Evolutionary conservation across 768 basidiomycete genomes (phyloP).

Genomic region (Amyloporia xantha): DNA sequence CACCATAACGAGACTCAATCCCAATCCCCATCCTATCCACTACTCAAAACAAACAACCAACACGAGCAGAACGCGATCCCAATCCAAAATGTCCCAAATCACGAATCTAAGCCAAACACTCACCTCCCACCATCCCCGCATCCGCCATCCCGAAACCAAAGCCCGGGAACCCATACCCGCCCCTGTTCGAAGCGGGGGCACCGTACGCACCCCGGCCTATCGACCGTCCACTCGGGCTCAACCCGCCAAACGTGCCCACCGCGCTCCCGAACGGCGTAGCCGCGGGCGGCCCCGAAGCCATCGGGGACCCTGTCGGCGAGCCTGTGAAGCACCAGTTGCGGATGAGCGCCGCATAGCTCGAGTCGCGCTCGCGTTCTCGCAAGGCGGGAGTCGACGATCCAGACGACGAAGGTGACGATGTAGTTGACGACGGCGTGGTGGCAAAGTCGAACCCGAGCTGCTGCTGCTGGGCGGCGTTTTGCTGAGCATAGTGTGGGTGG

Average conservation of each 20-base stretch:
- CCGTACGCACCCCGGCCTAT: no score
- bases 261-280: conserved; percentile 14
- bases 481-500: background rate
- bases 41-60: no score
- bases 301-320: background rate
- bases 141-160: conserved; percentile 19
- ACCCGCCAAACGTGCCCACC: conserved; percentile 11
- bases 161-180: conserved; percentile 22
- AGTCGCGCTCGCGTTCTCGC: no score
- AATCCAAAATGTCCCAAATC: background rate
- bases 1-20: background rate
- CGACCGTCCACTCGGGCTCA: no score
- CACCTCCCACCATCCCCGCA: conserved; percentile 24
- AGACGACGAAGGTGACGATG: conserved; percentile 19
- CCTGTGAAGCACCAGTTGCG: conserved; percentile 62
- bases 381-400: conserved; percentile 17
- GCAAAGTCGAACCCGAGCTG: background rate
- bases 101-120: conserved; percentile 5
- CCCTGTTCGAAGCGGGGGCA: conserved; percentile 9
- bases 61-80: no score
- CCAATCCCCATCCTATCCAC: no score
- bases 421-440: background rate
- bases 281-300: conserved; percentile 23
- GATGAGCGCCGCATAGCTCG: conserved; percentile 54
- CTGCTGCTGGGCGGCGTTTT: background rate